Evolutionary conservation across 345 rosid genomes (phyloP), one percentile per base, ranked within the genome.

Genomic region (Syzygium jambos): DNA sequence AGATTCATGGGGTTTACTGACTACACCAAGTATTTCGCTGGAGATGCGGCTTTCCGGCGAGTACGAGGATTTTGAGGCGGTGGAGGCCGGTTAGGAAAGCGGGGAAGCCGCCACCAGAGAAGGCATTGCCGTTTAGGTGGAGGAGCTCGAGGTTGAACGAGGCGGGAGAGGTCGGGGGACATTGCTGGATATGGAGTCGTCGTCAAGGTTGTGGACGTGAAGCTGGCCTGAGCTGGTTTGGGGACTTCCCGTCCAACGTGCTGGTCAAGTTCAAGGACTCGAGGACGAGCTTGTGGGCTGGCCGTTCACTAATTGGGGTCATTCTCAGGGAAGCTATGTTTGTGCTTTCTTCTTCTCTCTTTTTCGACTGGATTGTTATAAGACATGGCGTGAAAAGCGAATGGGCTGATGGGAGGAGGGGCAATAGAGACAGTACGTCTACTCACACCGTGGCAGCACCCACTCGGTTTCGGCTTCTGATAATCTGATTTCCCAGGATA

Each of bases 121-220:
- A 93, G 78, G 93, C 93, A 92, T 98, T 96, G 84, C 59, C 61
- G 84, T 90, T 93, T 86, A 96, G 95, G 85, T 85, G 95, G 84
- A 98, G 90, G n/a, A 95, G 90, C 89, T 98, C 95, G 90, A 96
- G 98, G 86, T 98, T 96, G 63, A 90, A 38, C 85, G 9, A 98
- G 91, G 68, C 93, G 93, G 5, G 95, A 94, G 56, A 98, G 91
- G 78, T 88, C 68, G 9, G 99, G 99, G 84, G 41, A 93, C 90
- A 80, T 89, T 89, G 25, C 99, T 98, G 6, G 98, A 92, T 88
- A 98, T 87, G 11, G 96, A 94, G 90, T 94, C 95, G 2, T 95
- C 92, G 85, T 98, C 95, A 93, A 98, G 94, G 87, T 98, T 95
- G 85, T 96, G 86, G 22, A 96, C 99, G 22, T 98, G 91, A 30